Conservation (phyloP, 1,139 yeast species). For the Pichia sp. region DNA sequence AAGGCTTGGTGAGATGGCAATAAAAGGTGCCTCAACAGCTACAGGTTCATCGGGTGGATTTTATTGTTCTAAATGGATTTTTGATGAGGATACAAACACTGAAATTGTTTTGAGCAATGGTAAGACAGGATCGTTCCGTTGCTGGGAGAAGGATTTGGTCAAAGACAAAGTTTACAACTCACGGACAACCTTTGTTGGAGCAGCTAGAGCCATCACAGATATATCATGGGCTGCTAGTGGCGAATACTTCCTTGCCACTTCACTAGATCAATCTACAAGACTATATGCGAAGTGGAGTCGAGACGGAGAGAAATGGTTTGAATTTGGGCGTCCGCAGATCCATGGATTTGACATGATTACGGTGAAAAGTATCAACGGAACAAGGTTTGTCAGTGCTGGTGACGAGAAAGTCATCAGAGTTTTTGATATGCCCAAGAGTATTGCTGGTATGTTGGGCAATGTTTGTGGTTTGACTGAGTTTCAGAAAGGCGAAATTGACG, state of each 20-base stretch:
- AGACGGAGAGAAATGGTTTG: slow-evolving; percentile 61
- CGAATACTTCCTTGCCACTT: slow-evolving; percentile 64
- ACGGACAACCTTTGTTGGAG: slow-evolving; percentile 67
- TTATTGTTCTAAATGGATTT: slow-evolving; percentile 85
- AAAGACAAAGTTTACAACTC: slow-evolving; percentile 35
- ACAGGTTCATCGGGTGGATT: slow-evolving; percentile 98
- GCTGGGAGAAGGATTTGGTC: slow-evolving; percentile 48
- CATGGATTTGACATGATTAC: slow-evolving; percentile 98
- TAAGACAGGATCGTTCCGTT: slow-evolving; percentile 88
- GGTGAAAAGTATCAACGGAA: slow-evolving; percentile 54
- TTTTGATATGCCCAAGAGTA: slow-evolving; percentile 83
- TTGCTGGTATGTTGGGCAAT: slow-evolving; percentile 55
- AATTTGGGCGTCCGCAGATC: slow-evolving; percentile 93
- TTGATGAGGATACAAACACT: slow-evolving; percentile 33
- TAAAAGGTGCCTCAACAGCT: slow-evolving; percentile 96
- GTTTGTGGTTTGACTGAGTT: slow-evolving; percentile 35
- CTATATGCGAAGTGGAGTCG: slow-evolving; percentile 60
- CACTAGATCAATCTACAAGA: slow-evolving; percentile 91
- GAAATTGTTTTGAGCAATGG: slow-evolving; percentile 74
- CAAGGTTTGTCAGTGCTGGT: slow-evolving; percentile 85
- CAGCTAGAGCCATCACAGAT: slow-evolving; percentile 71
- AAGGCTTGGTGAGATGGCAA: slow-evolving; percentile 85
- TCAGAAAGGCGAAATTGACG: slow-evolving; percentile 34
- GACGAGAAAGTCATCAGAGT: slow-evolving; percentile 91
- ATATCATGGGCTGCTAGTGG: slow-evolving; percentile 73